Conservation (phyloP, 495 filamentous ascomycete species). For the Physcia stellaris region DNA sequence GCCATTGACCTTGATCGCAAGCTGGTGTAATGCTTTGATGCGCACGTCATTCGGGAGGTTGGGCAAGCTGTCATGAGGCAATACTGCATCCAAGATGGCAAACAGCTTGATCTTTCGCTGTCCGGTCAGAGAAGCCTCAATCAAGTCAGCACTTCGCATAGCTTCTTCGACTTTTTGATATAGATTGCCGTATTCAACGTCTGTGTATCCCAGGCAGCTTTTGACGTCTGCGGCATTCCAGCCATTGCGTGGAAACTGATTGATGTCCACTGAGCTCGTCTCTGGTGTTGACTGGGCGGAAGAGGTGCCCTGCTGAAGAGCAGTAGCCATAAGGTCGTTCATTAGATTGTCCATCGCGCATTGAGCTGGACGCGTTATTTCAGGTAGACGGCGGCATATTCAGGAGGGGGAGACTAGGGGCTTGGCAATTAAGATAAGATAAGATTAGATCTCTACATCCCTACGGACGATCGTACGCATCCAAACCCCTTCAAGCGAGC, state of each 20-base stretch:
- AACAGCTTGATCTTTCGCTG: neutral
- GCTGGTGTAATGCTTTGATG: neutral
- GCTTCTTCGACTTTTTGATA: neutral
- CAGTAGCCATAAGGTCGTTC: neutral
- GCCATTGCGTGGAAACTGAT: neutral
- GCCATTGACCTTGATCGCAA: neutral
- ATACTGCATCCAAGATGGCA: neutral
- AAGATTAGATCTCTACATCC: no score
- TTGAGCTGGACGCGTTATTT: no score
- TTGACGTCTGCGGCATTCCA: conserved; percentile 1
- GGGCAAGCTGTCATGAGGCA: neutral
- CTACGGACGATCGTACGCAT: no score
- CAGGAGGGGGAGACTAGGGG: no score
- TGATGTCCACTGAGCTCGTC: neutral
- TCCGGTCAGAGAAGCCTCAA: conserved; percentile 3
- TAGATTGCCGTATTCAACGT: neutral
- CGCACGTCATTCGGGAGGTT: neutral
- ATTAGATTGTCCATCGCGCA: neutral
- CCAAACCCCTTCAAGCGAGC: no score
- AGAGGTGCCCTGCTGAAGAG: neutral
- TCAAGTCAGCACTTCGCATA: neutral
- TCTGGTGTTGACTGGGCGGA: neutral
- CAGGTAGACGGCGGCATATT: no score
- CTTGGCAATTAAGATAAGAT: no score
- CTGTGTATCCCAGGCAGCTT: neutral